Evolutionary conservation across 2,329 filamentous ascomycete genomes (phyloP), one percentile per base, ranked within the genome.

Genomic region (Hymenoscyphus fraxineus): DNA sequence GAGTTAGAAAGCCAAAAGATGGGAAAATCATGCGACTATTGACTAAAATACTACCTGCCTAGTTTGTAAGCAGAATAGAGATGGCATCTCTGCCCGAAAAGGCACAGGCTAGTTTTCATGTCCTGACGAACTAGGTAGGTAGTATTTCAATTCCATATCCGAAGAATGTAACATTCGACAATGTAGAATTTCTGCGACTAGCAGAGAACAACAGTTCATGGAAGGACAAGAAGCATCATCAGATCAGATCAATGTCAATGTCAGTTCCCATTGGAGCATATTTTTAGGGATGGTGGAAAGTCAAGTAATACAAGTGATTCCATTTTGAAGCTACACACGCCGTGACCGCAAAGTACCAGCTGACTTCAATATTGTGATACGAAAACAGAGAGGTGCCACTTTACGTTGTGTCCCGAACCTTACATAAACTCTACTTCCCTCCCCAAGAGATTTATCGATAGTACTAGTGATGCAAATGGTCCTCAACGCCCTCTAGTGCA

Each of bases 391-490:
- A 47, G n/a, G 5, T 27, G 27, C 27, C 27, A 19, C 19, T 51
- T 51, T 51, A 19, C n/a, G 2, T 2, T 10, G n/a, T 10, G 2
- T 7, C 12, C 12, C 2, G 27, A 27, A 27, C 3, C 27, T 27
- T 27, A 27, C 16, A 2, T 51, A 6, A 22, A 22, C 6, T n/a
- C 12, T 51, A 51, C 44, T 51, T 19, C 16, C 31, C 47, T 32
- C 58, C 58, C n/a, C 35, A 19, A 16, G 35, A 60, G 22, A 60
- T 47, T 22, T 60, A 60, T 40, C 58, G 40, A 27, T 47, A 60
- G 15, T 44, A 60, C 44, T 60, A 27, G 22, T 31, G 47, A n/a
- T 60, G 47, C 10, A 60, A 60, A 38, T 10, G 6, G 31, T 40
- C n/a, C 40, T 60, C 39, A 4, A 15, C 39, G 5, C 39, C n/a